Conservation (phyloP, 73 alveolate genomes). For the Stentor coeruleus region DNA sequence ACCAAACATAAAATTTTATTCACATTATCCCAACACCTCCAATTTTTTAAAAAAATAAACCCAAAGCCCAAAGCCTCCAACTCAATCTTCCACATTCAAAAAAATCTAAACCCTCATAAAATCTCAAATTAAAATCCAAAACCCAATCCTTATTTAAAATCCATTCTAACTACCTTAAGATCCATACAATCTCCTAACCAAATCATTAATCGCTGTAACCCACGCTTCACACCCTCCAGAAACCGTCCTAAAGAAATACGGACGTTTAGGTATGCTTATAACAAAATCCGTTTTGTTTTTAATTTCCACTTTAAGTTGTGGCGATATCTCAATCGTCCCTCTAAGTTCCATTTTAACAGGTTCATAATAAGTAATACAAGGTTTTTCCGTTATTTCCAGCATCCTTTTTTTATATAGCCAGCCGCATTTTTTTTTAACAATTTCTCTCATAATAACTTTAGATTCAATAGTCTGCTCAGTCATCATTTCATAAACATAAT, state of each 20-base stretch:
- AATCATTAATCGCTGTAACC: constrained; percentile 27
- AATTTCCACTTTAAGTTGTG: constrained; percentile 32
- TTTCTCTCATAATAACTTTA: constrained; percentile 1
- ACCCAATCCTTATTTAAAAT: no score
- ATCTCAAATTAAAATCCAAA: no score
- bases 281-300: constrained; percentile 35
- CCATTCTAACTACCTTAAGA: no score
- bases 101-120: no score
- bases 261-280: constrained; percentile 31
- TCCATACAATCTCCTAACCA: constrained; percentile 1
- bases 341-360: background rate
- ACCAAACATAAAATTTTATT: no score
- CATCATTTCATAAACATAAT: background rate
- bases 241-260: constrained; percentile 18
- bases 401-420: constrained; percentile 24
- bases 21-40: no score
- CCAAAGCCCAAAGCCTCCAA: no score
- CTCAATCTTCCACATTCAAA: no score
- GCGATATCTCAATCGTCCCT: constrained; percentile 31
- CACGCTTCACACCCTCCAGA: constrained; percentile 28
- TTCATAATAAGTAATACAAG: constrained; percentile 36
- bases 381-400: constrained; percentile 40
- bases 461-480: background rate
- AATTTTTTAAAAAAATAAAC: no score
- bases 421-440: constrained; percentile 15